A percentile compares a stretch with the other conserved stretches of the same genome.
Conservation (phyloP, 345 rosid species). For the Iberis pinnata region DNA sequence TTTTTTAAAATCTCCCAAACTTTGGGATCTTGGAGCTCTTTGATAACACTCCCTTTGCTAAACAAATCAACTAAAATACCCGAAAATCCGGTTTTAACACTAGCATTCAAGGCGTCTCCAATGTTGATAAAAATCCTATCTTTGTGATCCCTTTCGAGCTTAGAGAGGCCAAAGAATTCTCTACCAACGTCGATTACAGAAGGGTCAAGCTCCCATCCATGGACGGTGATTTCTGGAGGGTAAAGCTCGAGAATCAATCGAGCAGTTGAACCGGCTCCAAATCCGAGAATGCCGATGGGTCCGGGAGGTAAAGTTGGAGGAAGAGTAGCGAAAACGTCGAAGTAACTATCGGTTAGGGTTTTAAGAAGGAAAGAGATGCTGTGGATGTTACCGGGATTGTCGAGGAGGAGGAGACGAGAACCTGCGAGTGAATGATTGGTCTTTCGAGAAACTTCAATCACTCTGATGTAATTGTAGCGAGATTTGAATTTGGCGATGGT, state of each 20-base stretch:
- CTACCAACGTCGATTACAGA: slow-evolving; percentile 72
- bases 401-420: slow-evolving; percentile 63
- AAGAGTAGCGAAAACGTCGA: slow-evolving; percentile 74
- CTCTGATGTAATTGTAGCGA: slow-evolving; percentile 73
- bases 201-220: slow-evolving; percentile 93
- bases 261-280: slow-evolving; percentile 81
- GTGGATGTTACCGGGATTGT: slow-evolving; percentile 85
- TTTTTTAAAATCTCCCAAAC: slow-evolving; percentile 55
- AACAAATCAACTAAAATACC: slow-evolving; percentile 61
- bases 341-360: slow-evolving; percentile 63
- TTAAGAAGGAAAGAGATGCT: slow-evolving; percentile 70
- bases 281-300: slow-evolving; percentile 70
- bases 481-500: slow-evolving; percentile 66
- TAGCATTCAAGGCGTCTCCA: slow-evolving; percentile 57
- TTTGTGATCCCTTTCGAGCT: slow-evolving; percentile 52
- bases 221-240: slow-evolving; percentile 45
- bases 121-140: slow-evolving; percentile 56
- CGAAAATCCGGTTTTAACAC: slow-evolving; percentile 49
- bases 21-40: slow-evolving; percentile 75
- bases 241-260: slow-evolving; percentile 60
- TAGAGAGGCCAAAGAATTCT: slow-evolving; percentile 54
- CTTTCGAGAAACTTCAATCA: slow-evolving; percentile 58
- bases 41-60: slow-evolving; percentile 58
- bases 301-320: slow-evolving; percentile 71
- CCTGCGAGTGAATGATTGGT: slow-evolving; percentile 64